Percentiles rank a stretch among this genome's conserved stretches.
These are phyloP conservation scores for Platanus orientalis DNA, from an alignment of 164 flowering plant genomes.

Conservation along the genomic window DNA sequence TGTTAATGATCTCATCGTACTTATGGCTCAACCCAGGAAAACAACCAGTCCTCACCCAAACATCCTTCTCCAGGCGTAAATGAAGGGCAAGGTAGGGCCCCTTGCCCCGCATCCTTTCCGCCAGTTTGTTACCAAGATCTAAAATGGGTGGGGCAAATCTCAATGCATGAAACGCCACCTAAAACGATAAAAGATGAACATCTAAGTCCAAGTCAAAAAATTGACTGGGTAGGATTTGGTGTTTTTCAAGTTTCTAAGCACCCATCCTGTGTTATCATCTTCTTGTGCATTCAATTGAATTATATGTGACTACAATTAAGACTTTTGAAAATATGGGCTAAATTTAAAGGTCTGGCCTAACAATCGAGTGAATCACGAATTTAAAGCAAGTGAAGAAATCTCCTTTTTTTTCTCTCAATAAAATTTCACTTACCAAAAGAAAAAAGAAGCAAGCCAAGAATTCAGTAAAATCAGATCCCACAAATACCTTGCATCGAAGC, in stretches of 20 bases:
- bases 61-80: conserved; percentile 94
- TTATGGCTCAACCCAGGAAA: conserved; percentile 79
- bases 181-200: not conserved
- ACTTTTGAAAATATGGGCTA: not conserved
- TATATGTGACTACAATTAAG: not conserved
- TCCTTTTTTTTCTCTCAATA: too few relatives aligned
- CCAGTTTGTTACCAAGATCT: conserved; percentile 79
- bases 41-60: conserved; percentile 98
- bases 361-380: too few relatives aligned
- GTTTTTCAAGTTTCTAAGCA: too few relatives aligned
- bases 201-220: too few relatives aligned
- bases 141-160: conserved; percentile 68
- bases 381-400: too few relatives aligned
- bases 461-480: not conserved
- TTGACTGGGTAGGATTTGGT: too few relatives aligned
- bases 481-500: conserved; percentile 91
- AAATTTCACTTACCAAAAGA: too few relatives aligned
- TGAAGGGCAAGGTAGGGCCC: conserved; percentile 95
- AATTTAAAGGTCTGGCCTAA: too few relatives aligned
- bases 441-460: not conserved
- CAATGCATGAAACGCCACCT: conserved; percentile 95
- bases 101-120: conserved; percentile 76
- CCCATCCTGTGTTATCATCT: too few relatives aligned
- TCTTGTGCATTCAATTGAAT: too few relatives aligned
- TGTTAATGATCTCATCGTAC: conserved; percentile 61